A percentile compares a stretch with the other conserved stretches of the same genome.
These are phyloP conservation scores for Cytospora leucostoma DNA, from an alignment of 2,329 filamentous ascomycete species.

Conservation along the genomic window DNA sequence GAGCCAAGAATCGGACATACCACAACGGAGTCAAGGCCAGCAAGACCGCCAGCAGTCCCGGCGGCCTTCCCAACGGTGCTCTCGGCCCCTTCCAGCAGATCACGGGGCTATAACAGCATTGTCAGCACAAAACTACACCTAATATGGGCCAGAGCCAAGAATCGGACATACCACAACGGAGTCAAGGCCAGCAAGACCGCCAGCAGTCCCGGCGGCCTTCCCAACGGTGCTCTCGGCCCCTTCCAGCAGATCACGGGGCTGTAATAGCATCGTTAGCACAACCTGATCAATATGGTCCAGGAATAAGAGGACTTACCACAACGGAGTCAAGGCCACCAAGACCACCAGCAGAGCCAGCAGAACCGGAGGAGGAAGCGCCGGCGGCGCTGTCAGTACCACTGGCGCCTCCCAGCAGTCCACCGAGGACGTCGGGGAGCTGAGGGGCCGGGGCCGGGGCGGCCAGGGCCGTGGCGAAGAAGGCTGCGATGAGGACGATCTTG, in stretches of 20 bases:
- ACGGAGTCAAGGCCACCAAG: not conserved
- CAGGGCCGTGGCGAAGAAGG: constrained; percentile 14
- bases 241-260: too few species aligned
- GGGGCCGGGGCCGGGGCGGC: constrained; percentile 14
- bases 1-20: too few species aligned
- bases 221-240: too few species aligned
- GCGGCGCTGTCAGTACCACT: not conserved
- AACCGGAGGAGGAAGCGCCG: not conserved
- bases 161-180: constrained; percentile 3
- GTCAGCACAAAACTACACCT: not conserved
- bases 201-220: not conserved
- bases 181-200: not conserved
- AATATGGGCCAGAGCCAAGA: not conserved
- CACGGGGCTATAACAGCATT: too few species aligned
- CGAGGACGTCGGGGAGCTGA: constrained; percentile 14
- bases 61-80: not conserved
- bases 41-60: not conserved
- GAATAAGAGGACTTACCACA: constrained; percentile 4
- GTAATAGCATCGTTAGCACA: too few species aligned
- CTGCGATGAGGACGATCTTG: constrained; percentile 22
- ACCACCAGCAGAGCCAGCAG: not conserved
- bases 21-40: not conserved
- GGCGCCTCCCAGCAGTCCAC: constrained; percentile 1
- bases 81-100: not conserved
- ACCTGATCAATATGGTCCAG: not conserved